Evolutionary conservation across 108 stramenopile genomes (phyloP).

Genomic region (Conticribra weissflogii): DNA sequence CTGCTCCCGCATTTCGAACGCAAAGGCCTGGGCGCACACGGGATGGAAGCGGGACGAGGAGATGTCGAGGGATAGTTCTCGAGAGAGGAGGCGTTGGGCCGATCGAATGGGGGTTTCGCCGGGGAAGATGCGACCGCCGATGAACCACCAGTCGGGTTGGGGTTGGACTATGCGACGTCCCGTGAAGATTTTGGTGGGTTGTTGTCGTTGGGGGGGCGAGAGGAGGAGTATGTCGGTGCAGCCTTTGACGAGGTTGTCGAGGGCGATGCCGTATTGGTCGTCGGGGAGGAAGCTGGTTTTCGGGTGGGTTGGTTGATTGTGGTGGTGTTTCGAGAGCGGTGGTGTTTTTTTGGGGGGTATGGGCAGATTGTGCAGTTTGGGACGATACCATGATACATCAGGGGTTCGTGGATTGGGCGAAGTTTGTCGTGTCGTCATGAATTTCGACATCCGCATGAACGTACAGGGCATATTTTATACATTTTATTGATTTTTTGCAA

Average conservation of each 20-base stretch:
- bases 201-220: slow-evolving; percentile 22
- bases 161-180: slow-evolving; percentile 55
- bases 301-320: not conserved
- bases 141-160: slow-evolving; percentile 64
- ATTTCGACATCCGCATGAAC: too few species aligned
- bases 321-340: not conserved
- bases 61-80: slow-evolving; percentile 44
- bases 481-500: too few species aligned
- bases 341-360: not conserved
- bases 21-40: slow-evolving; percentile 51
- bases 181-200: slow-evolving; percentile 30
- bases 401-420: too few species aligned
- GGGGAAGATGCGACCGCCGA: slow-evolving; percentile 54
- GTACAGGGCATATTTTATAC: too few species aligned
- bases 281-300: slow-evolving; percentile 52
- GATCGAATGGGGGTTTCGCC: slow-evolving; percentile 52
- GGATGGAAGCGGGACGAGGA: slow-evolving; percentile 20
- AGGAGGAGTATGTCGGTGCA: slow-evolving; percentile 53
- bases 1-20: slow-evolving; percentile 52
- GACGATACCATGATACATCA: too few species aligned
- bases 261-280: slow-evolving; percentile 54
- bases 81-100: slow-evolving; percentile 29
- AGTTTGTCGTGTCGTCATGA: too few species aligned
- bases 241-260: slow-evolving; percentile 61
- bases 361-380: not conserved